Evolutionary conservation across 1,284 basidiomycete species (phyloP).

Genomic region (Trichosporon coremiiforme): DNA sequence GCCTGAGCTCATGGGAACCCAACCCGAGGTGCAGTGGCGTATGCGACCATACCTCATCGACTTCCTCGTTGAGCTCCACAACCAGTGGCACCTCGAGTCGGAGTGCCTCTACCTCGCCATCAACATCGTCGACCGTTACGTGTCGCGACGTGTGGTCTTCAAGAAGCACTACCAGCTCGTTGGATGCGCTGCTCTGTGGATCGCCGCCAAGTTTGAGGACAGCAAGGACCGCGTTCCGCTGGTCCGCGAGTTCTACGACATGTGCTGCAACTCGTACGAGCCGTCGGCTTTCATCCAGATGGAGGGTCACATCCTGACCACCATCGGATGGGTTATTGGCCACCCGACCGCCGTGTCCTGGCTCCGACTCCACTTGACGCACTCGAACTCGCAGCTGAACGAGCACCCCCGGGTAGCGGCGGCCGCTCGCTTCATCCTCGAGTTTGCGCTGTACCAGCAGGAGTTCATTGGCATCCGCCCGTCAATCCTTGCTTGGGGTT

Average conservation of each 20-base stretch:
- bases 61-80: constrained; percentile 98
- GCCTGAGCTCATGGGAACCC: constrained; percentile 94
- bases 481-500: constrained; percentile 82
- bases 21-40: constrained; percentile 94
- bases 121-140: constrained; percentile 99
- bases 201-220: constrained; percentile 99
- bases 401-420: constrained; percentile 90
- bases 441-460: constrained; percentile 94
- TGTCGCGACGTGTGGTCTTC: constrained; percentile 96
- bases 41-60: constrained; percentile 99
- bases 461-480: constrained; percentile 87
- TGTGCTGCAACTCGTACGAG: constrained; percentile 94
- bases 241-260: constrained; percentile 87
- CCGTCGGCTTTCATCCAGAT: constrained; percentile 93
- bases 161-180: constrained; percentile 99
- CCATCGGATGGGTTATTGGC: constrained; percentile 95
- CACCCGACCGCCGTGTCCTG: constrained; percentile 97
- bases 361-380: constrained; percentile 65
- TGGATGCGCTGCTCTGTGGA: constrained; percentile 97
- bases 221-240: constrained; percentile 97
- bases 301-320: constrained; percentile 95
- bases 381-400: constrained; percentile 61
- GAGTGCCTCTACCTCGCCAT: constrained; percentile 98
- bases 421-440: constrained; percentile 96
- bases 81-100: constrained; percentile 91